Conservation (phyloP, 2,329 filamentous ascomycete species). For the Fusarium pseudocircinatum region DNA sequence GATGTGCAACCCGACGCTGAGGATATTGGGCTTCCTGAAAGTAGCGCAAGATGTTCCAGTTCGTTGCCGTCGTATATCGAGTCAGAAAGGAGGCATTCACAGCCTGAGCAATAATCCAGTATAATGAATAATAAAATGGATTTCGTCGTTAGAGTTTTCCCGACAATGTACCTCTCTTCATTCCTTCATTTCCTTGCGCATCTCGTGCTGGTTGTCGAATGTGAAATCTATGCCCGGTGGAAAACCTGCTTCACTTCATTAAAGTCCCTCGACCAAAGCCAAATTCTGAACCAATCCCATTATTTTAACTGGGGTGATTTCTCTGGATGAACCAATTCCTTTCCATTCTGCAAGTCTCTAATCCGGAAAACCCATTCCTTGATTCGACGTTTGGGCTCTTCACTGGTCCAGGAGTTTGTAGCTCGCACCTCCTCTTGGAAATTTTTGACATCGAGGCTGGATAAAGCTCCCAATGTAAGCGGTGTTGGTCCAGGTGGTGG, state of each 20-base stretch:
- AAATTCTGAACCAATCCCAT: background rate
- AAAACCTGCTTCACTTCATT: no score
- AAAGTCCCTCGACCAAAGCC: background rate
- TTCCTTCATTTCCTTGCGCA: no score
- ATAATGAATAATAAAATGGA: background rate
- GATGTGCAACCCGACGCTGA: background rate
- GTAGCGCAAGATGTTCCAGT: background rate
- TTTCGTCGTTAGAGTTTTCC: background rate
- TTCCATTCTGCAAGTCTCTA: background rate
- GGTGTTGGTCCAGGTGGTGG: background rate
- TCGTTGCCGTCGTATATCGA: conserved; percentile 10
- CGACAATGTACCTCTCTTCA: accelerated
- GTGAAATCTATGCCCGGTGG: background rate
- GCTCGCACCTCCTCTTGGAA: background rate
- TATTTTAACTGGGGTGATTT: background rate
- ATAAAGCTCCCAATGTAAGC: background rate
- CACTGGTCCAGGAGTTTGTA: background rate
- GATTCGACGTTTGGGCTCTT: no score
- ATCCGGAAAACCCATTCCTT: background rate
- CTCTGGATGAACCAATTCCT: background rate
- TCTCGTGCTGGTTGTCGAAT: background rate
- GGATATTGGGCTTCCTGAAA: background rate
- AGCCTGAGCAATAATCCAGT: background rate
- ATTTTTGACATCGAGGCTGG: background rate
- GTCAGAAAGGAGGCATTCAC: conserved; percentile 10